Percentiles rank a stretch among this genome's conserved stretches.
Conservation (phyloP, 352 stramenopile species). For the Phytophthora citricola region DNA sequence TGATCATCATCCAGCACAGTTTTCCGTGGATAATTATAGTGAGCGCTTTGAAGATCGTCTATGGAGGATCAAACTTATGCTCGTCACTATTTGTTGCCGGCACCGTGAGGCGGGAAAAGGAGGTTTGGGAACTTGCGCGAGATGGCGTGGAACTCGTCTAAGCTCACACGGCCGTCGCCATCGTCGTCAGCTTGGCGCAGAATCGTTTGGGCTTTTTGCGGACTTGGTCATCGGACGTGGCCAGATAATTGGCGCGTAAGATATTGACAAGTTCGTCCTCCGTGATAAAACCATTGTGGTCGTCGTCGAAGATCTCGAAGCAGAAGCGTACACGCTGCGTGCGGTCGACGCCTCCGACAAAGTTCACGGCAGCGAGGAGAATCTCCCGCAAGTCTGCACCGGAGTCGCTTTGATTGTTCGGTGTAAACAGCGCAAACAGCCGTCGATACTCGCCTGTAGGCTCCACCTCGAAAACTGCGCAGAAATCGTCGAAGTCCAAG, state of each 20-base stretch:
- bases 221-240: constrained; percentile 72
- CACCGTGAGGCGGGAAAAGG: constrained; percentile 80
- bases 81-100: constrained; percentile 5
- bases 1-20: constrained; percentile 6
- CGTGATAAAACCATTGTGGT: constrained; percentile 91
- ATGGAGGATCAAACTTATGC: background rate
- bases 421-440: constrained; percentile 87
- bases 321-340: constrained; percentile 92
- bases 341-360: constrained; percentile 72
- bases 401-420: constrained; percentile 67
- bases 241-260: constrained; percentile 91
- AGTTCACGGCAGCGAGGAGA: constrained; percentile 92
- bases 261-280: constrained; percentile 92
- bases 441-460: constrained; percentile 89
- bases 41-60: background rate
- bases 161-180: constrained; percentile 75
- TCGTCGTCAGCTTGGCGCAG: constrained; percentile 85
- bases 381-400: constrained; percentile 91
- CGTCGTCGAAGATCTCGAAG: constrained; percentile 96
- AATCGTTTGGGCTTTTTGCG: constrained; percentile 85
- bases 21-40: constrained; percentile 32
- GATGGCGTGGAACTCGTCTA: constrained; percentile 89
- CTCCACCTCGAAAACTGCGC: constrained; percentile 86
- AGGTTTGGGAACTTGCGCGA: constrained; percentile 92
- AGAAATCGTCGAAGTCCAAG: constrained; percentile 85